These are phyloP conservation scores for Penstemon newberryi DNA, from an alignment of 257 asterid genomes.

Conservation along the genomic window DNA sequence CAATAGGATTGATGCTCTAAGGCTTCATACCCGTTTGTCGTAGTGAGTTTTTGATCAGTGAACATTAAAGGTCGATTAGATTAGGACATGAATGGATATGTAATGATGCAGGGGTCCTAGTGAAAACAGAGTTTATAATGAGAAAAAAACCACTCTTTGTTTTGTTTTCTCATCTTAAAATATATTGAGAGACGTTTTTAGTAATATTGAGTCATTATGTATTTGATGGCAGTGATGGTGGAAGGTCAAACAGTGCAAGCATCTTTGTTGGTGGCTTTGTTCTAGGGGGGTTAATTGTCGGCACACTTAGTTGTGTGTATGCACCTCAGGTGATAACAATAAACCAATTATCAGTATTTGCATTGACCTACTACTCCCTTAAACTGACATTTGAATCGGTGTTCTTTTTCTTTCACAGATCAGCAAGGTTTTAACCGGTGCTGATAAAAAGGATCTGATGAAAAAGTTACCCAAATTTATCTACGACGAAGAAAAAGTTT, in stretches of 20 bases:
- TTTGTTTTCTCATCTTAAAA: not conserved
- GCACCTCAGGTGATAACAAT: slow-evolving; percentile 72
- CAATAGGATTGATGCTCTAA: slow-evolving; percentile 3
- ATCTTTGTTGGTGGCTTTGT: slow-evolving; percentile 76
- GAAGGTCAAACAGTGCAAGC: slow-evolving; percentile 45
- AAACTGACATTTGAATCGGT: slow-evolving; percentile 6
- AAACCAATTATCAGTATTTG: slow-evolving; percentile 6
- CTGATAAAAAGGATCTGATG: slow-evolving; percentile 82
- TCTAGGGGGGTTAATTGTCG: slow-evolving; percentile 76
- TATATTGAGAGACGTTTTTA: slow-evolving; percentile 24
- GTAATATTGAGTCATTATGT: slow-evolving; percentile 8
- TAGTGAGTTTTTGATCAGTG: slow-evolving; percentile 14
- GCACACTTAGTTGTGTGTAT: slow-evolving; percentile 72
- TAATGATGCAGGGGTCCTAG: not conserved
- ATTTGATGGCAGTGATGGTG: slow-evolving; percentile 53
- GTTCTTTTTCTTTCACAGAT: slow-evolving; percentile 44
- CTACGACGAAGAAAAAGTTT: slow-evolving; percentile 79
- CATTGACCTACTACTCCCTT: not conserved
- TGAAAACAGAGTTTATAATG: slow-evolving; percentile 11
- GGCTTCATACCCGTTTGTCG: slow-evolving; percentile 5
- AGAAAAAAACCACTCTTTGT: slow-evolving; percentile 5
- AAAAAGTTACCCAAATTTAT: slow-evolving; percentile 82
- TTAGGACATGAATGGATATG: not conserved
- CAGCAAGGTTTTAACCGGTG: slow-evolving; percentile 60
- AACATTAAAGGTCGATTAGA: slow-evolving; percentile 4